A percentile compares a stretch with the other conserved stretches of the same genome.
phyloP scores from a whole-genome alignment of 148 eudicot genomes.

The Linanthus parryae region DNA sequence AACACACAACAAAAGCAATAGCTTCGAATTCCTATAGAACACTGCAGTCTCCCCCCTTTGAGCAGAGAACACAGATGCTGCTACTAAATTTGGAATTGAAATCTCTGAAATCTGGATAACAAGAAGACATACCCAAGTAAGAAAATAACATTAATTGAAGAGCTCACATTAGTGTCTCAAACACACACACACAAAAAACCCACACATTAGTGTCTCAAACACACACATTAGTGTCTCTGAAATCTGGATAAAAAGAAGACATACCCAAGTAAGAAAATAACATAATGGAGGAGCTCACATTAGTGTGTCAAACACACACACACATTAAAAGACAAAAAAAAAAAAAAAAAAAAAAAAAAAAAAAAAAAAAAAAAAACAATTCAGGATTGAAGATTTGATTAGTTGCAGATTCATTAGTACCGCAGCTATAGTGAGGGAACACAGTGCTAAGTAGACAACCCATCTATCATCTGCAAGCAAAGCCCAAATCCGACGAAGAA shows the following conservation, averaged over 20 bases:
- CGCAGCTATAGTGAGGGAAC: constrained; percentile 41
- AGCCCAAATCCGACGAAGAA: constrained; percentile 33
- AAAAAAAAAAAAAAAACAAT: neutral
- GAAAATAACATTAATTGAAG: neutral
- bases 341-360: no score
- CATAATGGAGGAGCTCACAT: neutral
- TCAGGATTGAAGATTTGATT: no score
- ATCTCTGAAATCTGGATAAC: constrained; percentile 37
- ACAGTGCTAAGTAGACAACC: constrained; percentile 26
- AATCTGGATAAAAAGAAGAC: neutral
- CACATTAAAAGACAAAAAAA: neutral
- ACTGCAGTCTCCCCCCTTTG: constrained; percentile 30
- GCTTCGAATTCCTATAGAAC: constrained; percentile 29
- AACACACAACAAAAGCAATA: constrained; percentile 30
- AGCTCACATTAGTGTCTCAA: neutral
- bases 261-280: neutral
- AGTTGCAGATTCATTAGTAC: constrained; percentile 5
- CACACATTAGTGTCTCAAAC: neutral
- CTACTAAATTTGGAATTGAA: constrained; percentile 45
- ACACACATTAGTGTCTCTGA: neutral
- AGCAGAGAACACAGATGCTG: constrained; percentile 47
- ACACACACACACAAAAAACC: neutral
- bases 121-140: neutral
- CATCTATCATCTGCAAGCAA: constrained; percentile 25
- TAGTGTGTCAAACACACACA: neutral